These are phyloP conservation scores for Ustilago curta DNA, from an alignment of 1,284 basidiomycete species.

Conservation along the genomic window DNA sequence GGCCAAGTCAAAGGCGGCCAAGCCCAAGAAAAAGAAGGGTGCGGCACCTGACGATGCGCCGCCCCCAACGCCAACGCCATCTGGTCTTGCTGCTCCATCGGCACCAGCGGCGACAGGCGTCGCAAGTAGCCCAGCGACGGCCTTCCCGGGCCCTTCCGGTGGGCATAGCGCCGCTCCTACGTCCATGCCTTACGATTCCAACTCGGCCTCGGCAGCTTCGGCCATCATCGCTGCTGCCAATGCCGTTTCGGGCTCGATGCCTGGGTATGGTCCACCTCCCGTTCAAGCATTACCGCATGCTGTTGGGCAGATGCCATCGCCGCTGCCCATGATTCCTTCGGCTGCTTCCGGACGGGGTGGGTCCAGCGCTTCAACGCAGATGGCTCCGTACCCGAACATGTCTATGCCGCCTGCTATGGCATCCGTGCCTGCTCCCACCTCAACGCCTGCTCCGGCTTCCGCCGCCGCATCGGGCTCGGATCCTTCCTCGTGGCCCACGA, in stretches of 20 bases:
- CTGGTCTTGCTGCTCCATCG: slow-evolving; percentile 5
- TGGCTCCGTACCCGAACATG: slow-evolving; percentile 2
- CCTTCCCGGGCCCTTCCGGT: slow-evolving; percentile 8
- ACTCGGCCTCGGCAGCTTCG: slow-evolving; percentile 37
- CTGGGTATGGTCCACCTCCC: slow-evolving; percentile 23
- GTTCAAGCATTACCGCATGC: slow-evolving; percentile 23
- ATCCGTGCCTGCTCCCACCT: slow-evolving; percentile 14
- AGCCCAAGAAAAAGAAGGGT: slow-evolving; percentile 49
- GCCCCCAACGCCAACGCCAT: not conserved
- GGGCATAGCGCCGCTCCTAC: not conserved
- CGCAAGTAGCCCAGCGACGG: slow-evolving; percentile 6
- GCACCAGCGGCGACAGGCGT: not conserved
- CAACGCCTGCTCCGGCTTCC: slow-evolving; percentile 11
- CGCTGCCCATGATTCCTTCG: slow-evolving; percentile 34
- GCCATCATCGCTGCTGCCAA: slow-evolving; percentile 48
- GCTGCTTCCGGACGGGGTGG: slow-evolving; percentile 22
- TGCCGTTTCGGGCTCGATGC: slow-evolving; percentile 42
- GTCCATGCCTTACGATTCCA: slow-evolving; percentile 24
- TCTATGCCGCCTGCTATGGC: slow-evolving; percentile 17
- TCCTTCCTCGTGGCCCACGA: slow-evolving; percentile 35
- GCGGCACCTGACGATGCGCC: slow-evolving; percentile 20
- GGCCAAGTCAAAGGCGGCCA: slow-evolving; percentile 37
- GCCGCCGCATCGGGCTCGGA: slow-evolving; percentile 22
- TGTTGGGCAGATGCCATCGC: slow-evolving; percentile 28
- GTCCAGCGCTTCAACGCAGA: not conserved